Percentiles rank a stretch among this genome's conserved stretches.
These are phyloP conservation scores for Debaryomyces udenii DNA, from an alignment of 1,139 yeast species.

Conservation along the genomic window DNA sequence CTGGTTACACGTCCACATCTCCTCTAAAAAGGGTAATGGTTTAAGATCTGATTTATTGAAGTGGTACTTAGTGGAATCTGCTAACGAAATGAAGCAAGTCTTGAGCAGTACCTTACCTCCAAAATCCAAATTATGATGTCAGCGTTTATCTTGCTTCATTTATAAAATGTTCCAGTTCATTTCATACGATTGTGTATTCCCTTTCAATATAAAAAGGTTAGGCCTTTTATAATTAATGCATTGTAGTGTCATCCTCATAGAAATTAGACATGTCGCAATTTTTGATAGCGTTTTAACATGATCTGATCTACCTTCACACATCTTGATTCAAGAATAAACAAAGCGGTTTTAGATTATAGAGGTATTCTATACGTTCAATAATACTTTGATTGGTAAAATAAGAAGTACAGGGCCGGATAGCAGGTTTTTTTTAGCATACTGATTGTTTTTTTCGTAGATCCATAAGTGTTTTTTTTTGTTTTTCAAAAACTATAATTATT, in stretches of 20 bases:
- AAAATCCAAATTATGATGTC: constrained; percentile 36
- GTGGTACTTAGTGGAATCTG: constrained; percentile 74
- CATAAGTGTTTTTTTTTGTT: constrained; percentile 1
- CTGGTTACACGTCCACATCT: constrained; percentile 84
- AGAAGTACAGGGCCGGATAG: too few species aligned
- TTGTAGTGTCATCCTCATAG: not conserved
- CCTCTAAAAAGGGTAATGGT: constrained; percentile 71
- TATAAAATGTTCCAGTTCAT: not conserved
- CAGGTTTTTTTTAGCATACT: not conserved
- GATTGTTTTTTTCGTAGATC: not conserved
- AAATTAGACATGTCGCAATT: constrained; percentile 5
- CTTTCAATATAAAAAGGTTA: too few species aligned
- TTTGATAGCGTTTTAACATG: constrained; percentile 1
- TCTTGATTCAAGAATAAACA: not conserved
- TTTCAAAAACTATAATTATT: constrained; percentile 1
- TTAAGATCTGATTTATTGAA: constrained; percentile 68
- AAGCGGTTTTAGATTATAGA: not conserved
- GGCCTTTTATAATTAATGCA: not conserved
- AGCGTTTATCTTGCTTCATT: too few species aligned
- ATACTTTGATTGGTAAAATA: not conserved
- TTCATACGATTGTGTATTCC: constrained; percentile 1
- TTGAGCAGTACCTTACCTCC: constrained; percentile 47
- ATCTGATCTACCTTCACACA: constrained; percentile 9
- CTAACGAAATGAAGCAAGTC: constrained; percentile 77
- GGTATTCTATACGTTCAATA: not conserved